Evolutionary conservation across 306 rosid species (phyloP), one percentile per base, ranked within the genome.

Genomic region (Acmispon strigosus): DNA sequence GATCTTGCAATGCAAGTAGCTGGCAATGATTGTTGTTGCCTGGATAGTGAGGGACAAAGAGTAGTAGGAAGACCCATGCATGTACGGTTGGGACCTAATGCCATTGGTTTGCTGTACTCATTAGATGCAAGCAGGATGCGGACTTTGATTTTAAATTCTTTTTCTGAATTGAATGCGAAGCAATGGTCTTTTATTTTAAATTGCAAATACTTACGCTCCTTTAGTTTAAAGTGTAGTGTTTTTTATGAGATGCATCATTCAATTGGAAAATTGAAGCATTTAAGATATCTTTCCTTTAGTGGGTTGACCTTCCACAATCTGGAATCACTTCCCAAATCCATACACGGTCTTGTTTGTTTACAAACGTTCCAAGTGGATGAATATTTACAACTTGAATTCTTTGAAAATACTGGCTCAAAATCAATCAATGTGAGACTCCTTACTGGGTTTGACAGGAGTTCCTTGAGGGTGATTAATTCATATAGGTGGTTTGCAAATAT

Each of bases 401-500:
- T 3, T 5, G 0, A 15, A 4, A 2, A 19, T 22, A 17, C 22
- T 20, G 37, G 24, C 61, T 22, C 61, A 24, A 55, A 27, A 6
- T 55, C 24, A 13, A 13, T 24, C 16, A 55, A 55, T 5, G 5
- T 55, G 61, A 55, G n/a, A n/a, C n/a, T n/a, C n/a, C n/a, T n/a
- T n/a, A n/a, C n/a, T n/a, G n/a, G n/a, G n/a, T n/a, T n/a, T n/a
- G n/a, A n/a, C n/a, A n/a, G n/a, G n/a, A 1, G 12, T 41, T n/a
- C n/a, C n/a, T n/a, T n/a, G n/a, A n/a, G n/a, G n/a, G 24, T 7
- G 32, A 24, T 18, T 9, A 2, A 57, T 65, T 7, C 70, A 1
- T 18, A 15, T 7, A 59, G 71, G 78, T 11, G 58, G 65, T 39
- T 16, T 2, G 72, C 39, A 53, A 71, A 65, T 65, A 15, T 72